Conservation (phyloP, 192 early-diverging fungal species). For the Spinellus fusiger region DNA sequence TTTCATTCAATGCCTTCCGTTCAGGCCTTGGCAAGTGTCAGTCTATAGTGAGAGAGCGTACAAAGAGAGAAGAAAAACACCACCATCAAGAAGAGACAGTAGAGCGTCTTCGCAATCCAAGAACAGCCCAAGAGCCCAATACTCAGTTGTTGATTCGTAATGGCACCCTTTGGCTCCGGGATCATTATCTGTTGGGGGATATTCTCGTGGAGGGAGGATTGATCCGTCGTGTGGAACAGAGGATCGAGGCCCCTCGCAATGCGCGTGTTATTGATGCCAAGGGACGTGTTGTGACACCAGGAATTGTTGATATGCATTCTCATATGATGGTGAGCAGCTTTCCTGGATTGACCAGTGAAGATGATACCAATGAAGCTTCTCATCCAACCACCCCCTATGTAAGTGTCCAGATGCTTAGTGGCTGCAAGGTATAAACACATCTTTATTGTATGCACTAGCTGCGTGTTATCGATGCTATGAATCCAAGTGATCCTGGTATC, state of each 20-base stretch:
- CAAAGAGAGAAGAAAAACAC: constrained; percentile 5
- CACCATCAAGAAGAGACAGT: too few species aligned
- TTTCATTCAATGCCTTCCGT: constrained; percentile 11
- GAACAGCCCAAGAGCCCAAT: constrained; percentile 32
- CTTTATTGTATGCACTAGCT: constrained; percentile 11
- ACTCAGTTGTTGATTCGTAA: constrained; percentile 48
- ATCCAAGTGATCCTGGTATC: constrained; percentile 45
- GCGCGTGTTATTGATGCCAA: constrained; percentile 52
- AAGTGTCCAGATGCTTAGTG: neutral
- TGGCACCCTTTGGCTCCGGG: constrained; percentile 41
- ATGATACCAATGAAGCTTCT: constrained; percentile 52
- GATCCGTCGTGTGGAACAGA: constrained; percentile 41
- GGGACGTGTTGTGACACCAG: constrained; percentile 66
- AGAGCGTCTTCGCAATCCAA: constrained; percentile 34
- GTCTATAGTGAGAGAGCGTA: neutral
- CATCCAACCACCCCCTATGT: constrained; percentile 42
- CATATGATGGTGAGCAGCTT: constrained; percentile 47
- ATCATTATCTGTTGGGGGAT: constrained; percentile 50
- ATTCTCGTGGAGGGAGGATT: constrained; percentile 51
- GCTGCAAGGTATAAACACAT: neutral
- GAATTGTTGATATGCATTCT: constrained; percentile 71
- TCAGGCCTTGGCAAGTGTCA: constrained; percentile 14
- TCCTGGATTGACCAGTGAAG: constrained; percentile 31
- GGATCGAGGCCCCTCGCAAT: constrained; percentile 30
- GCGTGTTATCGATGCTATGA: constrained; percentile 48